Evolutionary conservation across 352 stramenopile species (phyloP), one percentile per base, ranked within the genome.

Genomic region (Halophytophthora batemanensis): DNA sequence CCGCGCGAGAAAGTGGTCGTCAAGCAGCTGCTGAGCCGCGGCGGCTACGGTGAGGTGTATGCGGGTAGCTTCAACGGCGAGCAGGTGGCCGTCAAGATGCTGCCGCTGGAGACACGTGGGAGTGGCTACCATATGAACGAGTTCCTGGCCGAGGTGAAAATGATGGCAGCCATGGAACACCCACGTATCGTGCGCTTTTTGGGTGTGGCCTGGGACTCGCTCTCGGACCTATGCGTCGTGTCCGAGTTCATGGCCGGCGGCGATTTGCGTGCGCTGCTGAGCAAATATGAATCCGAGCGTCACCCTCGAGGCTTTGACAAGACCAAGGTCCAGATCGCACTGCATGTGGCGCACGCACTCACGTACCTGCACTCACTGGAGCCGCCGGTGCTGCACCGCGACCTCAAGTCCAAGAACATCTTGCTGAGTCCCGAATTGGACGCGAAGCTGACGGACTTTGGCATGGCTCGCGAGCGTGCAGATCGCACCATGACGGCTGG

Each of bases 361-460:
- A 58, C 43, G 6, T 77, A 70, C 36, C 48, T 77, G 28, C 68
- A 77, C 46, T 60, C 49, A 0, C 45, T 79, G 2, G 45, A 63
- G 17, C 38, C 22, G 6, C 37, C 56, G 0, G 45, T 73, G 6
- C 45, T 80, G 2, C 69, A 80, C 47, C 66, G 69, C 19, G 62
- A 80, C 41, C 53, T 74, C 37, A 76, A 72, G 31, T 74, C 66
- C 1, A 50, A 50, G 34, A 74, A 76, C 33, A 48, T 76, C 14
- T 41, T 81, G 25, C 37, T 81, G 15, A 54, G 39, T 1, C 49
- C 42, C 17, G 37, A 66, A 2, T 38, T 65, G 22, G 48, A 73
- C 50, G 65, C 69, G 42, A 80, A 80, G 19, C 23, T 80, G 37
- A 74, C 63, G 1, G 66, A 78, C 37, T 80, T 83, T 52, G 64